These are phyloP conservation scores for Collariella sp. DNA, from an alignment of 495 filamentous ascomycete species.

Conservation along the genomic window DNA sequence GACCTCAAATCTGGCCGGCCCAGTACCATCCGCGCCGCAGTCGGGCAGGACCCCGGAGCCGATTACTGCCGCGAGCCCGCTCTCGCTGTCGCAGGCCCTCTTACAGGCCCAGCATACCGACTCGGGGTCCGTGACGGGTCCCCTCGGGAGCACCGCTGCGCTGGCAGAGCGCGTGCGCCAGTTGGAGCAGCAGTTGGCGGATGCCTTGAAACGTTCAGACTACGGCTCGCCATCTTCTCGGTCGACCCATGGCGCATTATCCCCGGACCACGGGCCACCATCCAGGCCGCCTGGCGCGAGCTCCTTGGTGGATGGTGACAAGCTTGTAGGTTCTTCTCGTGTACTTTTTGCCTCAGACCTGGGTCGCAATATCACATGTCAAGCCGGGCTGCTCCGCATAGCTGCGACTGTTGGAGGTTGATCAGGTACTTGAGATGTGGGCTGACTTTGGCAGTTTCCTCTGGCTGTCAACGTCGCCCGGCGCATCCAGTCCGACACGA, in stretches of 20 bases:
- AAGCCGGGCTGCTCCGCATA: not conserved
- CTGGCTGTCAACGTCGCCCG: conserved; percentile 35
- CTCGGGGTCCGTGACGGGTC: not conserved
- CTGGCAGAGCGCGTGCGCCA: conserved; percentile 22
- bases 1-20: not conserved
- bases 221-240: conserved; percentile 8
- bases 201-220: conserved; percentile 16
- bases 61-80: conserved; percentile 8
- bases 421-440: not conserved
- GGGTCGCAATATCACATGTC: not conserved
- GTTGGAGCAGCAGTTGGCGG: conserved; percentile 28
- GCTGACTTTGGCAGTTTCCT: conserved; percentile 33
- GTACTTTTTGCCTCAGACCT: not conserved
- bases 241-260: not conserved
- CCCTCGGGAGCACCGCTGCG: conserved; percentile 8
- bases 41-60: conserved; percentile 12
- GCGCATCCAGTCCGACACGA: conserved; percentile 29
- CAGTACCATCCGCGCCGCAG: conserved; percentile 6
- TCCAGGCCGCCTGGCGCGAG: conserved; percentile 47
- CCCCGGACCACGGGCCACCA: conserved; percentile 1
- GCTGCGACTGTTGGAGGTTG: not conserved
- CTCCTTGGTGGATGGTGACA: conserved; percentile 45
- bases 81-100: not conserved
- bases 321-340: conserved; percentile 34
- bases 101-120: not conserved